Conservation (phyloP, 805 yeast species). For the Yarrowia keelungensis region DNA sequence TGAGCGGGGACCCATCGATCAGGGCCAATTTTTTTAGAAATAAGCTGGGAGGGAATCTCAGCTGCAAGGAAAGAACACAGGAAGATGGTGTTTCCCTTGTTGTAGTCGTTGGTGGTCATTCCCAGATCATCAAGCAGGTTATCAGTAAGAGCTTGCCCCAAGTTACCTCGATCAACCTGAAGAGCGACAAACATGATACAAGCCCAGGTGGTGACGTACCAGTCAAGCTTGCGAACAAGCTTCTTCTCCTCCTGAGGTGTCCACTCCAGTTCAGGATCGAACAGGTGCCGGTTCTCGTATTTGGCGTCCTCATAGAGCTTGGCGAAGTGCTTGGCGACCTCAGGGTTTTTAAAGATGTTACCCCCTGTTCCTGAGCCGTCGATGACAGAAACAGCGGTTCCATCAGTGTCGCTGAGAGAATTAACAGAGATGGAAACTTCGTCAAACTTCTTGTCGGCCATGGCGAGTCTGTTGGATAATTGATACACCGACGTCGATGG, state of each 20-base stretch:
- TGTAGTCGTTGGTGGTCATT: conserved; percentile 63
- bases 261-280: conserved; percentile 69
- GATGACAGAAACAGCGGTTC: background rate
- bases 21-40: conserved; percentile 68
- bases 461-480: background rate
- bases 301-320: conserved; percentile 56
- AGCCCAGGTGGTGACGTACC: conserved; percentile 63
- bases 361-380: conserved; percentile 21
- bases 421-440: conserved; percentile 2
- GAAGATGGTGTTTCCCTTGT: conserved; percentile 65
- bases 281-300: conserved; percentile 63
- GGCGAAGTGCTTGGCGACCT: conserved; percentile 56
- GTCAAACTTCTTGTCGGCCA: conserved; percentile 4
- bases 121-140: conserved; percentile 59
- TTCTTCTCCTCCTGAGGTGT: conserved; percentile 58
- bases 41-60: conserved; percentile 71
- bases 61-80: conserved; percentile 62
- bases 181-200: conserved; percentile 65
- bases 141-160: conserved; percentile 65
- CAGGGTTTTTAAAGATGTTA: conserved; percentile 56
- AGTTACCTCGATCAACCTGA: conserved; percentile 64
- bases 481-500: background rate
- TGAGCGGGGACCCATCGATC: conserved; percentile 70
- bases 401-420: conserved; percentile 3
- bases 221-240: conserved; percentile 61